Conservation (phyloP, 78 protist genomes). For the Salpingoeca rosetta region DNA sequence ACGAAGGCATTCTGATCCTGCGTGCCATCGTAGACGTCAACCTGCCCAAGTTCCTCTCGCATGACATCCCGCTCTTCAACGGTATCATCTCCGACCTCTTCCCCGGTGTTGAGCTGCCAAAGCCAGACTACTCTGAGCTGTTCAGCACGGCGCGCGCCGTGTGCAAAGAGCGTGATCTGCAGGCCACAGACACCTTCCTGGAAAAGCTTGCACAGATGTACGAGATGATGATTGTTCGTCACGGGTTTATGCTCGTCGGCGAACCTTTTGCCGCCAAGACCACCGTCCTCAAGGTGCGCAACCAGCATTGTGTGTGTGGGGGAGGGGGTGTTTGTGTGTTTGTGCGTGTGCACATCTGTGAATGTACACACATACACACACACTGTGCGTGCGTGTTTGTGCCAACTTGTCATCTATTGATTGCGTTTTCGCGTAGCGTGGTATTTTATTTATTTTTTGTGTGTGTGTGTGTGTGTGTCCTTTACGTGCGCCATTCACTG, state of each 20-base stretch:
- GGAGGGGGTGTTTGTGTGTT: too few species aligned
- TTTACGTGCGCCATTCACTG: too few species aligned
- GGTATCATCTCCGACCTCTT: constrained; percentile 70
- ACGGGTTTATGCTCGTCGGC: constrained; percentile 73
- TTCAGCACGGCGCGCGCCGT: not conserved
- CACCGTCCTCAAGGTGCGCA: constrained; percentile 38
- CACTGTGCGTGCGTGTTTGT: too few species aligned
- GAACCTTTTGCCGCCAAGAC: constrained; percentile 66
- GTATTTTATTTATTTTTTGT: too few species aligned
- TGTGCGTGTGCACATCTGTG: too few species aligned
- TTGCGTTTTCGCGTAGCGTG: too few species aligned
- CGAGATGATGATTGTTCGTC: constrained; percentile 65
- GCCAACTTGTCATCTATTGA: too few species aligned
- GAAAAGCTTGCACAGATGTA: constrained; percentile 46
- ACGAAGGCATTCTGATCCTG: constrained; percentile 28
- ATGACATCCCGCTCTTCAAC: constrained; percentile 57
- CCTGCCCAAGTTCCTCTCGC: constrained; percentile 54
- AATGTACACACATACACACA: too few species aligned
- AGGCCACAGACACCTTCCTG: constrained; percentile 30
- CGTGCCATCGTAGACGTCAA: constrained; percentile 56
- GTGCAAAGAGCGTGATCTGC: constrained; percentile 23
- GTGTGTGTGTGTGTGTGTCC: too few species aligned
- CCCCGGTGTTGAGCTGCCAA: constrained; percentile 46
- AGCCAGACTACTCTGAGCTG: constrained; percentile 35
- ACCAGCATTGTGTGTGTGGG: constrained; percentile 44